Conservation (phyloP, 2,329 filamentous ascomycete species). For the Hypocreales sp. region DNA sequence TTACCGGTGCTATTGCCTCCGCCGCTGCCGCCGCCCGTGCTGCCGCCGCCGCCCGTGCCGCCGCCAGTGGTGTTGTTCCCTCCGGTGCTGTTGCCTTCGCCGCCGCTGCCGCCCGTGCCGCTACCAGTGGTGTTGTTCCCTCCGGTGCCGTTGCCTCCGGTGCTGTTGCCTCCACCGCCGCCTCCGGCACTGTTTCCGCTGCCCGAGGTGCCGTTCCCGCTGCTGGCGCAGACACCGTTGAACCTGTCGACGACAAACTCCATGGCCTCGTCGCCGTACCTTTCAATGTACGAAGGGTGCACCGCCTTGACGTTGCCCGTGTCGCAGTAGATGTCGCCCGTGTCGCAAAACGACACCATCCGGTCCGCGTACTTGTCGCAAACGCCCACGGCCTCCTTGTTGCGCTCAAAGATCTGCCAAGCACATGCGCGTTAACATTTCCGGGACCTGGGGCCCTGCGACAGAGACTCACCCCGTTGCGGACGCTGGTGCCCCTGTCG, state of each 20-base stretch:
- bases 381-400: slow-evolving; percentile 10
- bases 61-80: no score
- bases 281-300: slow-evolving; percentile 19
- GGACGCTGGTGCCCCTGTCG: slow-evolving; percentile 19
- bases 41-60: no score
- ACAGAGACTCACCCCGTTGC: slow-evolving; percentile 23
- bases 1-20: no score
- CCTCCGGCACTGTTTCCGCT: no score
- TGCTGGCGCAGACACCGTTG: neutral
- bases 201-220: neutral
- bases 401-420: slow-evolving; percentile 19
- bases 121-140: no score
- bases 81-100: no score
- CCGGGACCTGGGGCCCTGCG: no score
- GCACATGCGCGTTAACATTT: slow-evolving; percentile 6
- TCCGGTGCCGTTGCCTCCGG: no score
- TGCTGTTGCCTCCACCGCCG: no score
- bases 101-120: no score
- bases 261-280: slow-evolving; percentile 17
- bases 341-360: slow-evolving; percentile 25
- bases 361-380: slow-evolving; percentile 20
- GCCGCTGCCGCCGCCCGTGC: no score
- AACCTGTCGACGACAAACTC: slow-evolving; percentile 20
- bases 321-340: slow-evolving; percentile 24
- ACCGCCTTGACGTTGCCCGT: slow-evolving; percentile 12